Conservation (phyloP, 2,329 filamentous ascomycete genomes). For the Ophiostoma sp. region DNA sequence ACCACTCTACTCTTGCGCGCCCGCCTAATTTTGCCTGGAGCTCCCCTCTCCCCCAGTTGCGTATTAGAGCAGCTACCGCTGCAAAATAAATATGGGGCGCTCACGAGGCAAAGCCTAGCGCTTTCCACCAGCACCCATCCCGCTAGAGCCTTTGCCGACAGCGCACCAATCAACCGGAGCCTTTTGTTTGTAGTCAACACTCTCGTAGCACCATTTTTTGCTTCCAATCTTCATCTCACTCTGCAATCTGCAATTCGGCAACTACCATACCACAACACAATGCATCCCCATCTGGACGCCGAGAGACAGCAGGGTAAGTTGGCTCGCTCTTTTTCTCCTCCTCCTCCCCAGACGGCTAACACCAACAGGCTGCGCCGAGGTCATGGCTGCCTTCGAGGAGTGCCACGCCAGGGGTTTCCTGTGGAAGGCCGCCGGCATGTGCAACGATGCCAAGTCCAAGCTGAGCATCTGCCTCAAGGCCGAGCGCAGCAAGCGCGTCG, state of each 20-base stretch:
- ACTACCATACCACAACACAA: conserved; percentile 36
- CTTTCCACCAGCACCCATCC: neutral
- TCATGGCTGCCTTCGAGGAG: conserved; percentile 90
- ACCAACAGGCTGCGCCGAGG: conserved; percentile 76
- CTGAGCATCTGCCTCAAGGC: conserved; percentile 80
- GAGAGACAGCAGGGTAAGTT: conserved; percentile 76
- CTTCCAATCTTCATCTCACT: neutral
- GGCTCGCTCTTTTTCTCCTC: neutral
- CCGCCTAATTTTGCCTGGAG: conserved; percentile 7
- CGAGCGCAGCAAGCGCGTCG: conserved; percentile 73
- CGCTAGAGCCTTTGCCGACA: neutral
- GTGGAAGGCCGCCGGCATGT: conserved; percentile 84
- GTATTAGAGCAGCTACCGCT: neutral
- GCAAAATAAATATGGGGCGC: neutral
- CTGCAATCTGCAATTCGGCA: neutral
- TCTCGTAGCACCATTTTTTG: neutral
- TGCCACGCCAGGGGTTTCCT: conserved; percentile 91
- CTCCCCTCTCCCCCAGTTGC: conserved; percentile 1
- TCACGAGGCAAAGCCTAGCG: neutral
- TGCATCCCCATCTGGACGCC: conserved; percentile 97
- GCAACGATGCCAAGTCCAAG: conserved; percentile 76
- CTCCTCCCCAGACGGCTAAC: neutral
- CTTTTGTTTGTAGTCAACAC: conserved; percentile 1
- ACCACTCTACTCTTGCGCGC: neutral
- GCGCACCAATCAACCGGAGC: conserved; percentile 3